Conservation (phyloP, 257 asterid species). For the Fraxinus americana region DNA sequence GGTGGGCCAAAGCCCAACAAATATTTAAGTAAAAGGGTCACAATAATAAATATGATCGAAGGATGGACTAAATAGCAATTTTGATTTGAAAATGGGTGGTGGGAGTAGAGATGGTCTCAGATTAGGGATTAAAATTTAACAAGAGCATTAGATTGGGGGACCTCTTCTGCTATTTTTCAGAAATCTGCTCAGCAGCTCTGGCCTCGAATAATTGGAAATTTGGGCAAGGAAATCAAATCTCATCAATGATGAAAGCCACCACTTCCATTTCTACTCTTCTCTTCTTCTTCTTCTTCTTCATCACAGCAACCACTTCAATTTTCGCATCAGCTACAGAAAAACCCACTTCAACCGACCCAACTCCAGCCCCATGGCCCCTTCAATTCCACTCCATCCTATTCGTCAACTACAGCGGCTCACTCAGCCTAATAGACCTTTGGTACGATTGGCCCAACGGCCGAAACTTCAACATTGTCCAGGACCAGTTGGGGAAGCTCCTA, state of each 20-base stretch:
- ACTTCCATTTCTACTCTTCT: not conserved
- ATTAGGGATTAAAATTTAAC: not conserved
- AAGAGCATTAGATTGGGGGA: slow-evolving; percentile 2
- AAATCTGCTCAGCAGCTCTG: too few species aligned
- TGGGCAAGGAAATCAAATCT: not conserved
- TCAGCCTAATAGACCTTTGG: slow-evolving; percentile 72
- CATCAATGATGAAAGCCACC: not conserved
- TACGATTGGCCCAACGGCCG: slow-evolving; percentile 93
- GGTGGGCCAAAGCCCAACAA: too few species aligned
- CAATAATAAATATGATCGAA: too few species aligned
- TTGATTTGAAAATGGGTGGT: too few species aligned
- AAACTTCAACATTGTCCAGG: slow-evolving; percentile 70
- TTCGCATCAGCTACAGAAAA: not conserved
- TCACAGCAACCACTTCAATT: not conserved
- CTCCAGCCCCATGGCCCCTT: slow-evolving; percentile 71
- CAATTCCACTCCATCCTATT: slow-evolving; percentile 78
- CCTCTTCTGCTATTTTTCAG: not conserved
- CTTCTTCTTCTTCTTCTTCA: not conserved
- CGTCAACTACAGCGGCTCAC: slow-evolving; percentile 59
- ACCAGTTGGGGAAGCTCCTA: slow-evolving; percentile 55
- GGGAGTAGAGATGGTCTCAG: too few species aligned
- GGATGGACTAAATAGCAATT: too few species aligned
- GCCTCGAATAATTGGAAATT: not conserved
- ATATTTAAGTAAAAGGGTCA: too few species aligned
- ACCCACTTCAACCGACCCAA: slow-evolving; percentile 32